Conservation (phyloP, 306 rosid species). For the Dalbergia cochinchinensis region DNA sequence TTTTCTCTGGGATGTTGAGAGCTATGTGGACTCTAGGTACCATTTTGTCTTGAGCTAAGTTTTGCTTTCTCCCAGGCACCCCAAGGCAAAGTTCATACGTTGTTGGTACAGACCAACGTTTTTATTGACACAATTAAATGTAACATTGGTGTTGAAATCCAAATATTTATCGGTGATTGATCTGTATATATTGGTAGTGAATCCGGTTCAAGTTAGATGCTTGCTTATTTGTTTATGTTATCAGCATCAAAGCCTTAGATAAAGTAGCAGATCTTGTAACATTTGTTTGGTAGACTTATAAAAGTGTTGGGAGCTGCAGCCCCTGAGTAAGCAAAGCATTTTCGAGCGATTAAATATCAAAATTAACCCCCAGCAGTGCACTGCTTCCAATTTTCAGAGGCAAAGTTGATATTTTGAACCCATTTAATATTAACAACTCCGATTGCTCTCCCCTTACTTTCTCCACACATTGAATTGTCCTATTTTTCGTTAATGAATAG, state of each 20-base stretch:
- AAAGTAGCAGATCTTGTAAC: background rate
- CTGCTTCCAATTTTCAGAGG: background rate
- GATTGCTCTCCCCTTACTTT: background rate
- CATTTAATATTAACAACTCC: background rate
- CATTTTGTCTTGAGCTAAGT: slow-evolving; percentile 77
- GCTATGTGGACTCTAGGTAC: slow-evolving; percentile 90
- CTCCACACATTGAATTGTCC: slow-evolving; percentile 28
- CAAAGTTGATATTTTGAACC: slow-evolving; percentile 28
- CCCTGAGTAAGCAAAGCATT: background rate
- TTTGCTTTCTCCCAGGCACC: slow-evolving; percentile 26
- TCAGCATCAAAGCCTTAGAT: slow-evolving; percentile 23
- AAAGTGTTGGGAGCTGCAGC: too few relatives aligned
- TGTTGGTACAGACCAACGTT: slow-evolving; percentile 36
- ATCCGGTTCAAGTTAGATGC: slow-evolving; percentile 6
- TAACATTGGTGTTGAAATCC: slow-evolving; percentile 32
- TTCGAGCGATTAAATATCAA: too few relatives aligned
- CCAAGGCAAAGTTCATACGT: slow-evolving; percentile 17
- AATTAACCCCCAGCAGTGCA: background rate
- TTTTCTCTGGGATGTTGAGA: slow-evolving; percentile 94
- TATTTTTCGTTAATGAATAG: background rate
- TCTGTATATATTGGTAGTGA: slow-evolving; percentile 47
- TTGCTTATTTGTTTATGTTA: slow-evolving; percentile 5
- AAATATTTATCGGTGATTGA: slow-evolving; percentile 30
- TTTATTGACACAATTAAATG: slow-evolving; percentile 28
- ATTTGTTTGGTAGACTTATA: background rate